phyloP scores from a whole-genome alignment of 1,284 basidiomycete species.

The Porogramme epimiltina region DNA sequence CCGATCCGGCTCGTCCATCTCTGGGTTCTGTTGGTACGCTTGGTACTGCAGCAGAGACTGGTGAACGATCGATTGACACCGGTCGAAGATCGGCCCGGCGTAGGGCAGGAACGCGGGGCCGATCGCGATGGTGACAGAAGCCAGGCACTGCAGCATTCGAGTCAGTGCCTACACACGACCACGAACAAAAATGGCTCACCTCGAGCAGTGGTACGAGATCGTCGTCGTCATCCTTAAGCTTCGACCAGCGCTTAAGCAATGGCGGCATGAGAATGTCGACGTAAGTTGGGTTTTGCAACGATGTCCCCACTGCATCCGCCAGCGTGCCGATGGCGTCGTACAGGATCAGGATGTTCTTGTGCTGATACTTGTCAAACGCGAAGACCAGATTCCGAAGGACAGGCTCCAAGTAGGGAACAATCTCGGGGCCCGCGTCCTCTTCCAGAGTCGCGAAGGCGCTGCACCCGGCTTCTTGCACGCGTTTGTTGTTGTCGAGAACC shows the following conservation, averaged over 20 bases:
- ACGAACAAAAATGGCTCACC: slow-evolving; percentile 42
- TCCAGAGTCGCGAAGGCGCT: slow-evolving; percentile 98
- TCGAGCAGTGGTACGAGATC: slow-evolving; percentile 95
- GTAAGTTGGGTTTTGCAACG: slow-evolving; percentile 84
- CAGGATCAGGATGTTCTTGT: slow-evolving; percentile 98
- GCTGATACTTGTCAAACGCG: slow-evolving; percentile 98
- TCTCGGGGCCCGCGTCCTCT: slow-evolving; percentile 91
- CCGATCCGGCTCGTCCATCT: slow-evolving; percentile 91
- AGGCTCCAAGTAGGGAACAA: slow-evolving; percentile 93
- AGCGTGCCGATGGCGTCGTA: slow-evolving; percentile 98
- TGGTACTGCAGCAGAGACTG: slow-evolving; percentile 82
- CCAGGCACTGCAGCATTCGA: slow-evolving; percentile 76
- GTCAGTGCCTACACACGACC: not conserved
- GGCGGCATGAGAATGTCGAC: slow-evolving; percentile 98
- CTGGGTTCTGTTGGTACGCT: slow-evolving; percentile 81
- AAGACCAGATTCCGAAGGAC: slow-evolving; percentile 94
- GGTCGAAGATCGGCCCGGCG: slow-evolving; percentile 90
- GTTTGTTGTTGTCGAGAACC: slow-evolving; percentile 99
- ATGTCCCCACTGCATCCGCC: slow-evolving; percentile 92
- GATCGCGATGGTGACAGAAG: slow-evolving; percentile 96
- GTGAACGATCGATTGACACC: slow-evolving; percentile 89
- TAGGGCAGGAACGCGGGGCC: slow-evolving; percentile 90
- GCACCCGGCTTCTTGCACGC: slow-evolving; percentile 99
- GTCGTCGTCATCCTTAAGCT: slow-evolving; percentile 87
- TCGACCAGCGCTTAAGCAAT: slow-evolving; percentile 87